Evolutionary conservation across 306 rosid species (phyloP).

Genomic region (Citrullus amarus): DNA sequence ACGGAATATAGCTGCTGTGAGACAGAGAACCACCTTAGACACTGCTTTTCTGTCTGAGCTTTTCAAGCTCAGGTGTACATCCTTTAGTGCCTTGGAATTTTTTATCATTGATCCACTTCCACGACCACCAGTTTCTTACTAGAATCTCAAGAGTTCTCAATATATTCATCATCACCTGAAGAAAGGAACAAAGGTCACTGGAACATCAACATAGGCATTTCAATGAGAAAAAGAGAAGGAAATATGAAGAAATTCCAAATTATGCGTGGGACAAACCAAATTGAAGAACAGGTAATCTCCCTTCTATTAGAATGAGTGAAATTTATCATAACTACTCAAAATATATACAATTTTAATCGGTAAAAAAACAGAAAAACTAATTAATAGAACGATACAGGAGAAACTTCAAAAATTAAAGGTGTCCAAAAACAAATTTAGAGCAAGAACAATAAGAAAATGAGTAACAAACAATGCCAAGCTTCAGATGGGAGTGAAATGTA

Average conservation of each 20-base stretch:
- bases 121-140: slow-evolving; percentile 81
- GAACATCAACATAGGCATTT: background rate
- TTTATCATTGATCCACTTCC: slow-evolving; percentile 80
- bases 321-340: background rate
- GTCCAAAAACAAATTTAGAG: background rate
- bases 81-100: slow-evolving; percentile 87
- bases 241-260: background rate
- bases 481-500: background rate
- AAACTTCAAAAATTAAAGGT: background rate
- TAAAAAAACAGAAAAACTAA: background rate
- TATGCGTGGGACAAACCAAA: background rate
- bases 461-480: background rate
- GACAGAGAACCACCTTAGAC: slow-evolving; percentile 51
- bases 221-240: background rate
- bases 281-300: background rate
- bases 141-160: slow-evolving; percentile 84
- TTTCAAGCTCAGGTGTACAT: slow-evolving; percentile 97
- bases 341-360: background rate
- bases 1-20: background rate
- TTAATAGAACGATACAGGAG: background rate
- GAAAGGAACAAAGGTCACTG: background rate
- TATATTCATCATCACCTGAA: slow-evolving; percentile 92
- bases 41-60: slow-evolving; percentile 90
- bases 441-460: background rate
- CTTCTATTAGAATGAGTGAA: background rate